phyloP scores from a whole-genome alignment of 306 rosid species.

The Phaseolus lunatus region DNA sequence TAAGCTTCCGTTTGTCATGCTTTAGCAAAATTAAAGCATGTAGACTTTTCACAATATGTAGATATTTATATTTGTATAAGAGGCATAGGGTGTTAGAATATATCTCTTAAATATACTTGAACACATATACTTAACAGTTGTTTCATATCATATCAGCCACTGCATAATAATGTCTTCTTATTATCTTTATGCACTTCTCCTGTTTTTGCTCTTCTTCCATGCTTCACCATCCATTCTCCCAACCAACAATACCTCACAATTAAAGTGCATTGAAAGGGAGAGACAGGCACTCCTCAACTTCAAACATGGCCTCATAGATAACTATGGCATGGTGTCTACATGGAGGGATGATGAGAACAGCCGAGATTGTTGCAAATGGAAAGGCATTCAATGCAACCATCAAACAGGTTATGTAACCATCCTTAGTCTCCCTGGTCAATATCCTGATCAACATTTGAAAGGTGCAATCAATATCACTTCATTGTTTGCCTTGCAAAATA shows the following conservation, averaged over 20 bases:
- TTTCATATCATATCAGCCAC: too few species aligned
- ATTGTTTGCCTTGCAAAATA: background rate
- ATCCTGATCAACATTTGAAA: background rate
- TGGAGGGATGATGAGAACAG: background rate
- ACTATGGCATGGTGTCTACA: background rate
- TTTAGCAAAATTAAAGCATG: too few species aligned
- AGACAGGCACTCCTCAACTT: constrained; percentile 6
- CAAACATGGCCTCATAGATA: background rate
- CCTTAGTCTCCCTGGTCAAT: background rate
- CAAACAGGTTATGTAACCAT: background rate
- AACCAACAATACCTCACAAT: background rate
- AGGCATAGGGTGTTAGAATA: too few species aligned
- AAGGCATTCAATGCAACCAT: constrained; percentile 4
- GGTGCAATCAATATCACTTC: constrained; percentile 4
- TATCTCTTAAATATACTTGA: too few species aligned
- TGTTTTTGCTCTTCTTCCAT: background rate
- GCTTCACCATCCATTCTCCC: background rate
- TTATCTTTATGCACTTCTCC: background rate
- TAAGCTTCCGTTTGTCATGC: too few species aligned
- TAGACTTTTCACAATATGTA: too few species aligned
- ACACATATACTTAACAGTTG: too few species aligned
- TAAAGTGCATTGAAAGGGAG: background rate
- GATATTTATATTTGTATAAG: too few species aligned
- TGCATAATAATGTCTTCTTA: background rate
- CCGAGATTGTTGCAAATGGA: constrained; percentile 6